phyloP scores from a whole-genome alignment of 1,284 basidiomycete species.

The Somion occarium region DNA sequence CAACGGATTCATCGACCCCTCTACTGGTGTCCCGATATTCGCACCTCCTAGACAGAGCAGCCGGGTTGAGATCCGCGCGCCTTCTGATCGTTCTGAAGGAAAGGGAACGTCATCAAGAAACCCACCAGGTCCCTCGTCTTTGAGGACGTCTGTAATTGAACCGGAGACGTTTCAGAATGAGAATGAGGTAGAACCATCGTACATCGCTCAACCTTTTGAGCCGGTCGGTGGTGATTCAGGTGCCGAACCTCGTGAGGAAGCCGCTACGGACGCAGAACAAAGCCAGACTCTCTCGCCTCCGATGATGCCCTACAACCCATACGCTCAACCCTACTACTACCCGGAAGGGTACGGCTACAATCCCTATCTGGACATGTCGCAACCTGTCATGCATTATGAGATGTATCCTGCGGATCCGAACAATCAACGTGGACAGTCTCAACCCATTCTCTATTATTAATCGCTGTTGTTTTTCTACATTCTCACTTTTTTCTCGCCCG shows the following conservation, averaged over 20 bases:
- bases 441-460: slow-evolving; percentile 56
- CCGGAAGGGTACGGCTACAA: slow-evolving; percentile 63
- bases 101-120: slow-evolving; percentile 23
- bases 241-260: slow-evolving; percentile 6
- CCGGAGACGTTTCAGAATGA: slow-evolving; percentile 11
- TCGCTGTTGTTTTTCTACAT: slow-evolving; percentile 10
- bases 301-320: slow-evolving; percentile 45
- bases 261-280: slow-evolving; percentile 19
- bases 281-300: slow-evolving; percentile 26
- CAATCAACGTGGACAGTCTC: slow-evolving; percentile 20
- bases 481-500: neutral
- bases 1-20: slow-evolving; percentile 56
- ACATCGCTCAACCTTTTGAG: slow-evolving; percentile 5
- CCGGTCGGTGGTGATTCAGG: slow-evolving; percentile 1
- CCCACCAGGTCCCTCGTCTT: slow-evolving; percentile 33
- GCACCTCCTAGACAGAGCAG: slow-evolving; percentile 66
- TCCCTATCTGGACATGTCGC: slow-evolving; percentile 59
- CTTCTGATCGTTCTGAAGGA: slow-evolving; percentile 33
- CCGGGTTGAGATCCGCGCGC: slow-evolving; percentile 73
- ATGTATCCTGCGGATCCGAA: slow-evolving; percentile 53
- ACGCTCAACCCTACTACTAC: slow-evolving; percentile 60
- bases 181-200: slow-evolving; percentile 8
- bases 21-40: slow-evolving; percentile 62
- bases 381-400: slow-evolving; percentile 58
- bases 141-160: slow-evolving; percentile 26